Evolutionary conservation across 140 eudicot genomes (phyloP).

Genomic region (Stevia rebaudiana): DNA sequence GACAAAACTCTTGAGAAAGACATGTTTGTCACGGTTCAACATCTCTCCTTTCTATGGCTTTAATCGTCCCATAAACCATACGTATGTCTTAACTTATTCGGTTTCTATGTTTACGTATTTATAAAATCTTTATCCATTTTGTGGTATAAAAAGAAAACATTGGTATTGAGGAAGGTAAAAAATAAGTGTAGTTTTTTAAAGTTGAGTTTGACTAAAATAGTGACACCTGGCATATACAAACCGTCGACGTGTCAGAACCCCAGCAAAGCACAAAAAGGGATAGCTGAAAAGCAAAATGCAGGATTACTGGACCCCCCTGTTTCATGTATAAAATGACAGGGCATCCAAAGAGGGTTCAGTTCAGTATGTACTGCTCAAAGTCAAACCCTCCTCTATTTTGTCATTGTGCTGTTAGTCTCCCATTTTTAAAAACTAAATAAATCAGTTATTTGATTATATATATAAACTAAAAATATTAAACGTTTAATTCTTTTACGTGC

Average conservation of each 20-base stretch:
- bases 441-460: too few relatives aligned
- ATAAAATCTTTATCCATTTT: too few relatives aligned
- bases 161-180: too few relatives aligned
- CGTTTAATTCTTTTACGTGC: too few relatives aligned
- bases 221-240: slow-evolving; percentile 22
- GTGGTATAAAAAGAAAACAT: too few relatives aligned
- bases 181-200: neutral
- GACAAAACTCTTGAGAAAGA: neutral
- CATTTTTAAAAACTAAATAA: too few relatives aligned
- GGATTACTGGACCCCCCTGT: slow-evolving; percentile 23
- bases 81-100: too few relatives aligned
- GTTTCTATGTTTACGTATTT: too few relatives aligned
- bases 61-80: too few relatives aligned
- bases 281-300: slow-evolving; percentile 18
- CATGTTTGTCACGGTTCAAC: neutral
- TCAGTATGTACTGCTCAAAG: slow-evolving; percentile 25
- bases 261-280: slow-evolving; percentile 13
- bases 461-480: too few relatives aligned
- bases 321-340: slow-evolving; percentile 31
- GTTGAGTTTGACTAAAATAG: slow-evolving; percentile 14
- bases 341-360: slow-evolving; percentile 26
- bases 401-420: neutral
- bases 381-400: slow-evolving; percentile 25
- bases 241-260: slow-evolving; percentile 35
- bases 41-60: too few relatives aligned